Percentiles rank a stretch among this genome's conserved stretches.
Conservation (phyloP, 768 basidiomycete species). For the Cyclocybe cylindracea region DNA sequence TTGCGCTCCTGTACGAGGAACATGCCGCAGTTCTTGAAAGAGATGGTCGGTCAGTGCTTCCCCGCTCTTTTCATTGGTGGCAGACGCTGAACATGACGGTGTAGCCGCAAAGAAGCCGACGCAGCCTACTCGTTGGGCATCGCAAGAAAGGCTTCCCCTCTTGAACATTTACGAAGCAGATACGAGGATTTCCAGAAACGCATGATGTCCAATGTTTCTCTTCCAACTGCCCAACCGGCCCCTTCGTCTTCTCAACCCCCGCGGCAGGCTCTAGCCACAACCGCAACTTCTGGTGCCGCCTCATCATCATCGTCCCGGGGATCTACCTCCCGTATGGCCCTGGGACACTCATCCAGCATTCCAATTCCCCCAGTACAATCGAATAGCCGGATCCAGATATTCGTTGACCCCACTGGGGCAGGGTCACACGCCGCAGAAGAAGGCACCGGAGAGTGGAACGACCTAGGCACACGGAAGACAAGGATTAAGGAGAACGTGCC, state of each 20-base stretch:
- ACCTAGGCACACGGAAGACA: conserved; percentile 75
- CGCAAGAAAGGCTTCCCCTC: conserved; percentile 75
- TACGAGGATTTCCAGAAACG: conserved; percentile 90
- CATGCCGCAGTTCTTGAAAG: conserved; percentile 84
- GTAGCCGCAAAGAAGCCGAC: conserved; percentile 87
- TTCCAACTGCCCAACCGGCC: conserved; percentile 37
- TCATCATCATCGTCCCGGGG: conserved; percentile 32
- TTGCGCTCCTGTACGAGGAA: conserved; percentile 89
- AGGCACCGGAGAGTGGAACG: conserved; percentile 61
- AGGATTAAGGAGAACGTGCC: conserved; percentile 79
- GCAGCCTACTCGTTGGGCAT: conserved; percentile 87
- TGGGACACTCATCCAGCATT: conserved; percentile 22
- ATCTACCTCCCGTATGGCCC: conserved; percentile 17
- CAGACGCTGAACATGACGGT: conserved; percentile 5
- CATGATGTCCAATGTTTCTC: conserved; percentile 65
- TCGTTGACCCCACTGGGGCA: conserved; percentile 67
- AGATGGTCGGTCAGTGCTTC: conserved; percentile 64
- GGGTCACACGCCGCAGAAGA: conserved; percentile 44
- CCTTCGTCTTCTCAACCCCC: conserved; percentile 32
- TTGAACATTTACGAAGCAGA: conserved; percentile 76
- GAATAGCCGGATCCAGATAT: conserved; percentile 66
- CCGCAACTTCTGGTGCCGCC: conserved; percentile 45
- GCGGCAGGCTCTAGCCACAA: conserved; percentile 36
- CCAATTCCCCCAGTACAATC: conserved; percentile 31
- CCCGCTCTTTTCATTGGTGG: conserved; percentile 2